Evolutionary conservation across 1,284 basidiomycete species (phyloP), one percentile per base, ranked within the genome.

Genomic region (Flammula alnicola): DNA sequence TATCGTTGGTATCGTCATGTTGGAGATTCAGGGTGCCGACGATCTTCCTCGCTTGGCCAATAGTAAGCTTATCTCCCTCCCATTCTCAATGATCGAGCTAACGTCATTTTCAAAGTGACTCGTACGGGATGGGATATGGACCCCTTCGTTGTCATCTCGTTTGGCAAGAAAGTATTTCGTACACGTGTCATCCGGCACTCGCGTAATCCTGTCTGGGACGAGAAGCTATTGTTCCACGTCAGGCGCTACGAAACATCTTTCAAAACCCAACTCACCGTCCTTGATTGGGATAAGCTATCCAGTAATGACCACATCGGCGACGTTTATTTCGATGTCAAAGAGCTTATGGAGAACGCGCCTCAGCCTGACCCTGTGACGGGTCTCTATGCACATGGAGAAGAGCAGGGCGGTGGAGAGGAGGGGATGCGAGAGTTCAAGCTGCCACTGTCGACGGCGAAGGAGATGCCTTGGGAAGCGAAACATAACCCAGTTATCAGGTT

Each of bases 141-240:
- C 62, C 95, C 95, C 0, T 98, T 98, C 63, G 91, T 94, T 11
- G 94, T 99, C 57, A 83, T 95, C 57, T 95, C 93, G 2, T 98
- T 99, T 59, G 92, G 95, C 29, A 95, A 96, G 72, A 98, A 98
- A 69, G 92, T 98, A 8, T 98, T 98, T 73, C 81, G 95, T 3
- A 98, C 95, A 0, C 86, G 93, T 37, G 87, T 95, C 22, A 88
- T 95, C 53, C 83, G 93, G 8, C 93, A 95, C 66, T 89, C 86
- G 10, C 81, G 94, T 53, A 94, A 93, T 65, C 96, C 96, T 0
- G 78, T 81, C 0, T 99, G 95, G 93, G 91, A 98, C 59, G 95
- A 98, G 71, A 96, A 96, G 69, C 77, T 99, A 1, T 78, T 98
- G 16, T 98, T 98, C 77, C 95, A 98, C 66, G 95, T 98, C 3